These are phyloP conservation scores for Zygoascus tannicola DNA, from an alignment of 805 yeast genomes.

Conservation along the genomic window DNA sequence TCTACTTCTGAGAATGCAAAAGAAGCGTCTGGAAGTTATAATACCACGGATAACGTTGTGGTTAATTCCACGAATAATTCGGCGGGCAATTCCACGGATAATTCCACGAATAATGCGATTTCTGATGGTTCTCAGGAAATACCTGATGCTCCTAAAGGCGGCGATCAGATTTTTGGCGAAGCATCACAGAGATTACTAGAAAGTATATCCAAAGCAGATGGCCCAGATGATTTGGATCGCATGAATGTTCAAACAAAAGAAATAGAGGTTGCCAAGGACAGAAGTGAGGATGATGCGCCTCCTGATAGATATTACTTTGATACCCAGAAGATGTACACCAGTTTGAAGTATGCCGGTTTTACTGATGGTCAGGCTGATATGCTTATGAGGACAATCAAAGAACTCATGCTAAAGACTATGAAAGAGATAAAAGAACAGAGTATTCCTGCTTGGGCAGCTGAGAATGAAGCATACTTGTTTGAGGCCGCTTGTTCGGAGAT, in stretches of 20 bases:
- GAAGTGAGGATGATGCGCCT: conserved; percentile 1
- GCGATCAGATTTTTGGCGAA: no score
- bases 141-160: no score
- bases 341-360: conserved; percentile 48
- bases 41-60: no score
- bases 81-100: no score
- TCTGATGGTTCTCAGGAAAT: no score
- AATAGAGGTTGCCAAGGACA: conserved; percentile 7
- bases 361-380: conserved; percentile 51
- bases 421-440: conserved; percentile 26
- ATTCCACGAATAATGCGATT: no score
- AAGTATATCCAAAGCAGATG: no score
- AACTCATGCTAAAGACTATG: conserved; percentile 28
- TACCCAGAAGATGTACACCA: conserved; percentile 50
- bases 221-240: no score
- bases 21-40: no score
- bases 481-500: conserved; percentile 89
- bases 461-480: conserved; percentile 79
- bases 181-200: no score
- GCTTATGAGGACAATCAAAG: conserved; percentile 38
- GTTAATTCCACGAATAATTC: no score
- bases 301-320: conserved; percentile 36
- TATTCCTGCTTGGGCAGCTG: conserved; percentile 53
- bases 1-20: no score
- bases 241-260: conserved; percentile 3